Conservation (phyloP, 768 basidiomycete species). For the Lanmaoa rubissima region DNA sequence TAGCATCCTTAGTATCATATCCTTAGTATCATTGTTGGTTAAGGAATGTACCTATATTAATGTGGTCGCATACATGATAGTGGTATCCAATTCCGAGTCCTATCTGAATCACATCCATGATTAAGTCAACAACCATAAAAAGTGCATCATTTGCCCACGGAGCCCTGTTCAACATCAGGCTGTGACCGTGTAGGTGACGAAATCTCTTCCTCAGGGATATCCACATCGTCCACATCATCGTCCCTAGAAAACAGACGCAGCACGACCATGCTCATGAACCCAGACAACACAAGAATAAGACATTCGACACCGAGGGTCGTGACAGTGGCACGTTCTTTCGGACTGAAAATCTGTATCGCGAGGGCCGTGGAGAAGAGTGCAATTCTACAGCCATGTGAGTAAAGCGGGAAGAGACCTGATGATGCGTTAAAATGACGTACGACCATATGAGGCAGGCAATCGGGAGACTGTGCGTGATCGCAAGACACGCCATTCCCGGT, state of each 20-base stretch:
- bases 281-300: constrained; percentile 2
- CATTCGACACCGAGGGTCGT: constrained; percentile 6
- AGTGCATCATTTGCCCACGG: neutral
- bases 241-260: neutral
- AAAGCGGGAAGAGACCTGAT: neutral
- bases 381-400: neutral
- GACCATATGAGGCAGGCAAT: constrained; percentile 15
- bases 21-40: no score
- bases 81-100: neutral
- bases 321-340: neutral
- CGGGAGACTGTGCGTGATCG: constrained; percentile 18
- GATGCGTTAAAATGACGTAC: neutral
- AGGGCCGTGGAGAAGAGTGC: constrained; percentile 10
- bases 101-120: neutral
- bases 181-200: neutral
- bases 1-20: no score
- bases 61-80: neutral
- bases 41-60: neutral
- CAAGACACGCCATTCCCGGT: constrained; percentile 6
- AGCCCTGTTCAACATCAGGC: constrained; percentile 3
- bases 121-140: neutral
- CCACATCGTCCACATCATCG: neutral
- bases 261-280: neutral
- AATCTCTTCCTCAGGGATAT: neutral
- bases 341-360: constrained; percentile 8